Conservation (phyloP, 2,329 filamentous ascomycete genomes). For the Rosellinia necatrix region DNA sequence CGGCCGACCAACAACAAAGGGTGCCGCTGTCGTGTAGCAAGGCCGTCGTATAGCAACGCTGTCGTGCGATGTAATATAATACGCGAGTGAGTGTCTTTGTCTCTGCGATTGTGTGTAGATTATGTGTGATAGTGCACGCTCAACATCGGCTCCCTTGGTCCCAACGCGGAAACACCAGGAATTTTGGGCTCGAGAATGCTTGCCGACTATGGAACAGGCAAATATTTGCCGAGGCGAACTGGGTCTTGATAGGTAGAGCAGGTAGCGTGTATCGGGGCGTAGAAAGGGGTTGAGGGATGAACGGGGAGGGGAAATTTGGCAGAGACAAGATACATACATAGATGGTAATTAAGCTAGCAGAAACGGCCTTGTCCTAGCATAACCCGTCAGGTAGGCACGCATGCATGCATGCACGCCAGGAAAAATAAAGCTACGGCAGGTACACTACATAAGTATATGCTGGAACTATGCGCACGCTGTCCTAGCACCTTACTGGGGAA, state of each 20-base stretch:
- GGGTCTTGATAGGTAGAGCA: neutral
- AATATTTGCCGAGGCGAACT: slow-evolving; percentile 8
- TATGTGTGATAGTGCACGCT: slow-evolving; percentile 6
- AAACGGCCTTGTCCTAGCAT: slow-evolving; percentile 6
- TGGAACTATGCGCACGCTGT: neutral
- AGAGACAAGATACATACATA: neutral
- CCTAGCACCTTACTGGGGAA: too few species aligned
- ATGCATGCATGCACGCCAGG: slow-evolving; percentile 4
- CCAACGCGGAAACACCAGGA: slow-evolving; percentile 8
- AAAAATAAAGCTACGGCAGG: neutral
- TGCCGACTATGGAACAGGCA: slow-evolving; percentile 6
- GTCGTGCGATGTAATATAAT: neutral
- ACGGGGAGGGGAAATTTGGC: slow-evolving; percentile 6
- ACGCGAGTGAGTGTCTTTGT: slow-evolving; percentile 2
- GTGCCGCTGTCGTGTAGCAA: neutral
- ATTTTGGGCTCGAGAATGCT: slow-evolving; percentile 20
- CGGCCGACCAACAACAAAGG: slow-evolving; percentile 18
- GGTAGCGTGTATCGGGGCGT: neutral
- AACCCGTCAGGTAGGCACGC: slow-evolving; percentile 5
- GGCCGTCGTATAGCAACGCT: too few species aligned
- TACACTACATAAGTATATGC: neutral
- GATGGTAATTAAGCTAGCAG: slow-evolving; percentile 19
- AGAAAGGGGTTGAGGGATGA: neutral
- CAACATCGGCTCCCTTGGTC: slow-evolving; percentile 9
- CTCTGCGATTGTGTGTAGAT: slow-evolving; percentile 6